These are phyloP conservation scores for Lenzites betulinus DNA, from an alignment of 768 basidiomycete species.

Conservation along the genomic window DNA sequence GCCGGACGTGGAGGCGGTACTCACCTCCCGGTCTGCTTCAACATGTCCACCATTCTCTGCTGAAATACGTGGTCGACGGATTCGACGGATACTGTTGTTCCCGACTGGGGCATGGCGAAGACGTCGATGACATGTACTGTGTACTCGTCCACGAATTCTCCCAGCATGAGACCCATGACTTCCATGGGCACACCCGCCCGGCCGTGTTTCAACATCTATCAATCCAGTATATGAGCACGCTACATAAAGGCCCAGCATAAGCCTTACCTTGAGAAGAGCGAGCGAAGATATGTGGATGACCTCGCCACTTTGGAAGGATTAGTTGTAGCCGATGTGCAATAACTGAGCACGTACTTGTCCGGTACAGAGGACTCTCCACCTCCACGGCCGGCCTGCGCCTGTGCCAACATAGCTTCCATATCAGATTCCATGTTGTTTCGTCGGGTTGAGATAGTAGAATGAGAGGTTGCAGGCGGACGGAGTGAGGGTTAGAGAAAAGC, in stretches of 20 bases:
- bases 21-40: slow-evolving; percentile 97
- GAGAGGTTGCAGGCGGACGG: neutral
- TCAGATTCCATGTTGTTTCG: slow-evolving; percentile 30
- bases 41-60: slow-evolving; percentile 97
- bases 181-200: slow-evolving; percentile 99
- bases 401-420: slow-evolving; percentile 38
- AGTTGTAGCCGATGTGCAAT: slow-evolving; percentile 6
- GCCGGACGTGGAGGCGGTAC: slow-evolving; percentile 28
- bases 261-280: slow-evolving; percentile 89
- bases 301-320: slow-evolving; percentile 62
- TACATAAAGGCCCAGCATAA: neutral
- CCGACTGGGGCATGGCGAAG: slow-evolving; percentile 98
- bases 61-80: slow-evolving; percentile 99
- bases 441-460: neutral
- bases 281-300: slow-evolving; percentile 97
- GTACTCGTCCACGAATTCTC: slow-evolving; percentile 98
- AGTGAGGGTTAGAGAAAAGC: slow-evolving; percentile 9
- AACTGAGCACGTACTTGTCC: slow-evolving; percentile 63
- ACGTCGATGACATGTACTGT: slow-evolving; percentile 94
- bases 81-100: slow-evolving; percentile 96
- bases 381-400: slow-evolving; percentile 28
- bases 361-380: slow-evolving; percentile 54
- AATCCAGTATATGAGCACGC: neutral
- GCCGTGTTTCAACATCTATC: slow-evolving; percentile 97
- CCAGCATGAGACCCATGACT: slow-evolving; percentile 98